Conservation (phyloP, 176 grass and related monocot species). For the Bonia amplexicaulis region DNA sequence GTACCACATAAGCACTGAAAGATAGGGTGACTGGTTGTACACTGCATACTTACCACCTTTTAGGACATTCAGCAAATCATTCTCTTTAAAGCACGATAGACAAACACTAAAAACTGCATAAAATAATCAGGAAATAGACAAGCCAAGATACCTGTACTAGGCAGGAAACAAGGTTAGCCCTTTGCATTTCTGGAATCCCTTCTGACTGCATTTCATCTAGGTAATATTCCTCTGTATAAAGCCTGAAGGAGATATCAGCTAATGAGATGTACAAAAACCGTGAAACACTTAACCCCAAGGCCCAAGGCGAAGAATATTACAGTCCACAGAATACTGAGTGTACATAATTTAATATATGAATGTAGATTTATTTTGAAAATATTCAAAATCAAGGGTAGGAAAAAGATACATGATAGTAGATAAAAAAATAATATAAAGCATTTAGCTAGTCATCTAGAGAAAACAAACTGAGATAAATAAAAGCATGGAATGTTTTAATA, state of each 20-base stretch:
- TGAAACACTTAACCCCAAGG: not conserved
- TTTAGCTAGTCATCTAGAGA: not conserved
- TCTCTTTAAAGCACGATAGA: not conserved
- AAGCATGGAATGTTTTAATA: not conserved
- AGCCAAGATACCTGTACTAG: conserved; percentile 70
- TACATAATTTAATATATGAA: not conserved
- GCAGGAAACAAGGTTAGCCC: conserved; percentile 89
- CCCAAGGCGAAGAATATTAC: not conserved
- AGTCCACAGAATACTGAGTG: not conserved
- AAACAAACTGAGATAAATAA: not conserved
- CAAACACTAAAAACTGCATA: not conserved
- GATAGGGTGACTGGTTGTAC: not conserved
- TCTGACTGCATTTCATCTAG: conserved; percentile 83
- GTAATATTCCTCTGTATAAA: conserved; percentile 97
- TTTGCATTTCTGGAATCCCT: conserved; percentile 95
- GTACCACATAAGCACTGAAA: not conserved
- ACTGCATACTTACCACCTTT: too few species aligned
- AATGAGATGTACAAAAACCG: conserved; percentile 11
- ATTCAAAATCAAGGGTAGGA: conserved; percentile 9
- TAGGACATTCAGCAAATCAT: not conserved
- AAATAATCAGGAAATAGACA: conserved; percentile 12
- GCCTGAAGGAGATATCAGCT: conserved; percentile 42
- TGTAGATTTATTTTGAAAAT: not conserved
- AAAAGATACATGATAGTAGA: not conserved
- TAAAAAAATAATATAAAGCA: not conserved